These are phyloP conservation scores for Alternaria sp. DNA, from an alignment of 2,329 filamentous ascomycete genomes.

Conservation along the genomic window DNA sequence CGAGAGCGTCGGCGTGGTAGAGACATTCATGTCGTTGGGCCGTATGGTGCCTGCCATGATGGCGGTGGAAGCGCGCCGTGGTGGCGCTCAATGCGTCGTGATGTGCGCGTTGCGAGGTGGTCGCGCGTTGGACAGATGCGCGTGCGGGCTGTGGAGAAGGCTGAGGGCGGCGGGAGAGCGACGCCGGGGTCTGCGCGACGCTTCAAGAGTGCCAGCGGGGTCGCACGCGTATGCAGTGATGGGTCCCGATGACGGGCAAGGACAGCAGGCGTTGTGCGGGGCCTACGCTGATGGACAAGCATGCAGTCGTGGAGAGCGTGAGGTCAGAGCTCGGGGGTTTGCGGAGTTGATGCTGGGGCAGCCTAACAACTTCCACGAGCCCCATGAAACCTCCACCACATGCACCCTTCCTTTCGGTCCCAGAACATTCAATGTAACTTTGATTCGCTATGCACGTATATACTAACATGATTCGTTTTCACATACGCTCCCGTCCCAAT, in stretches of 20 bases:
- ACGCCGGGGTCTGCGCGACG: slow-evolving; percentile 6
- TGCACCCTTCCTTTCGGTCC: not conserved
- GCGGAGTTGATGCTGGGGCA: slow-evolving; percentile 21
- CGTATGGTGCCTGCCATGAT: slow-evolving; percentile 49
- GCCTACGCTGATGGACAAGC: slow-evolving; percentile 30
- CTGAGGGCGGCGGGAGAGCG: slow-evolving; percentile 4
- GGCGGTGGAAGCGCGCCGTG: slow-evolving; percentile 14
- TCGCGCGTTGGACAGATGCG: slow-evolving; percentile 11
- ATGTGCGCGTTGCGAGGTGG: slow-evolving; percentile 9
- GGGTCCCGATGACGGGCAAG: slow-evolving; percentile 15
- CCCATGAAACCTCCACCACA: not conserved
- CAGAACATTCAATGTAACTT: not conserved
- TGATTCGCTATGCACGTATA: slow-evolving; percentile 10
- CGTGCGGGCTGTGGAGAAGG: slow-evolving; percentile 13
- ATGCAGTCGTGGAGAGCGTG: slow-evolving; percentile 20
- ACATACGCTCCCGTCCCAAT: not conserved
- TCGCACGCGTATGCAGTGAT: slow-evolving; percentile 22
- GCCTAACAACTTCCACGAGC: not conserved
- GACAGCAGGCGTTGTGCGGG: slow-evolving; percentile 20
- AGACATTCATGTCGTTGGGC: slow-evolving; percentile 45
- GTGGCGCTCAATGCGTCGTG: slow-evolving; percentile 18
- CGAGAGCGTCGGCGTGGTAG: slow-evolving; percentile 43
- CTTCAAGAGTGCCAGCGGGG: not conserved
- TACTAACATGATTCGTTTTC: not conserved
- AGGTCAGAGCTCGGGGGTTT: slow-evolving; percentile 34